These are phyloP conservation scores for Lasiodiplodia hormozganensis DNA, from an alignment of 2,329 filamentous ascomycete species.

Conservation along the genomic window DNA sequence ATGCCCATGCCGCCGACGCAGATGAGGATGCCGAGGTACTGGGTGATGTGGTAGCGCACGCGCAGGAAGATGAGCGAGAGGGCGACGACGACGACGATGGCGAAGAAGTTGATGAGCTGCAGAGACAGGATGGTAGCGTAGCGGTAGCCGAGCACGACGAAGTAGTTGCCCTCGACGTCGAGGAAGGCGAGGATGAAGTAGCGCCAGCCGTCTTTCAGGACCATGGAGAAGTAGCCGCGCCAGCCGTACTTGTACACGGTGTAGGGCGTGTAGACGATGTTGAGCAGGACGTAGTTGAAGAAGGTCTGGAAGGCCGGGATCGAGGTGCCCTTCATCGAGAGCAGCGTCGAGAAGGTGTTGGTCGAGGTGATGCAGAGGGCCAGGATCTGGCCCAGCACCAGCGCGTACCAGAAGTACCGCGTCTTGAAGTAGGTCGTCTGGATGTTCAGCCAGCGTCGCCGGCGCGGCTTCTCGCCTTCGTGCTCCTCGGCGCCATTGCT, in stretches of 20 bases:
- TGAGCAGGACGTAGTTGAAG: constrained; percentile 90
- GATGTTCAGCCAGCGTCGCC: constrained; percentile 15
- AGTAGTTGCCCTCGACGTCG: constrained; percentile 97
- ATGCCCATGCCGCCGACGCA: constrained; percentile 92
- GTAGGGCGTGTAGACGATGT: constrained; percentile 79
- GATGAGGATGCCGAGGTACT: constrained; percentile 85
- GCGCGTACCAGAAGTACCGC: constrained; percentile 31
- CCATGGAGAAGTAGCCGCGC: constrained; percentile 69
- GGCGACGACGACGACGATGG: constrained; percentile 88
- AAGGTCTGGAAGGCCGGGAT: constrained; percentile 96
- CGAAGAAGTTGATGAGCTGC: constrained; percentile 98
- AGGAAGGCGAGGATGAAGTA: constrained; percentile 92
- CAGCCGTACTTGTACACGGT: constrained; percentile 82
- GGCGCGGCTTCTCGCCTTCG: not conserved
- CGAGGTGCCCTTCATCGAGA: constrained; percentile 69
- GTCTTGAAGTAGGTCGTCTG: constrained; percentile 28
- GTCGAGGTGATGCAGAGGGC: constrained; percentile 90
- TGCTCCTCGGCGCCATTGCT: not conserved
- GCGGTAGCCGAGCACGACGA: constrained; percentile 91
- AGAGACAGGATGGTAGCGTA: constrained; percentile 92
- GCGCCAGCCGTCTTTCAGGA: constrained; percentile 82
- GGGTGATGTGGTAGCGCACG: constrained; percentile 88
- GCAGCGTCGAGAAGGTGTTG: constrained; percentile 85
- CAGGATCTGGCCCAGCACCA: constrained; percentile 66
- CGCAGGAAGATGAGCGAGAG: constrained; percentile 82